Conservation (phyloP, 176 grass and related monocot genomes). For the Saccharum officinarum region DNA sequence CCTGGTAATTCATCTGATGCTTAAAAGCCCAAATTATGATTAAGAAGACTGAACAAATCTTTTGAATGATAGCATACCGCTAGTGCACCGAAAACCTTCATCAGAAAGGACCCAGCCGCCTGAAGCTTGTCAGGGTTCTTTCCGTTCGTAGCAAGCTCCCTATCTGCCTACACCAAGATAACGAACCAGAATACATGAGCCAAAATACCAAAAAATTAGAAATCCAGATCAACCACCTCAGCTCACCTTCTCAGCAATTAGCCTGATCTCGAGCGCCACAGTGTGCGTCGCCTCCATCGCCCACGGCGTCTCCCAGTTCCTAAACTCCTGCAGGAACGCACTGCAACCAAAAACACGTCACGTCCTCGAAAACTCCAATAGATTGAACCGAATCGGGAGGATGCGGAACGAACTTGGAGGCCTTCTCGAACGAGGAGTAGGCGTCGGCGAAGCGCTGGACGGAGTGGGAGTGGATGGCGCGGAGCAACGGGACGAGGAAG, state of each 20-base stretch:
- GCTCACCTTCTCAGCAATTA: constrained; percentile 87
- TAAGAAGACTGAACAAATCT: background rate
- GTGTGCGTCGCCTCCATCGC: constrained; percentile 84
- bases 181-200: constrained; percentile 37
- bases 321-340: constrained; percentile 91
- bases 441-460: constrained; percentile 69
- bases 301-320: constrained; percentile 96
- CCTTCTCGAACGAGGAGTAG: constrained; percentile 85
- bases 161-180: constrained; percentile 69
- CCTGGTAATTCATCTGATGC: background rate
- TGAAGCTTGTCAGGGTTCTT: constrained; percentile 95
- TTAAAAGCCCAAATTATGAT: background rate
- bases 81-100: constrained; percentile 83
- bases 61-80: constrained; percentile 55
- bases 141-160: constrained; percentile 62
- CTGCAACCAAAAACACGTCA: constrained; percentile 49
- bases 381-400: constrained; percentile 2
- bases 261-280: constrained; percentile 86
- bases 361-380: background rate
- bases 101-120: constrained; percentile 83
- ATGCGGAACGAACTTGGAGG: constrained; percentile 54
- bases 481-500: constrained; percentile 62
- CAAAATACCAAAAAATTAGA: background rate
- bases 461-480: constrained; percentile 71
- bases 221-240: background rate